phyloP scores from a whole-genome alignment of 352 stramenopile genomes.

The Peronospora tabacina region DNA sequence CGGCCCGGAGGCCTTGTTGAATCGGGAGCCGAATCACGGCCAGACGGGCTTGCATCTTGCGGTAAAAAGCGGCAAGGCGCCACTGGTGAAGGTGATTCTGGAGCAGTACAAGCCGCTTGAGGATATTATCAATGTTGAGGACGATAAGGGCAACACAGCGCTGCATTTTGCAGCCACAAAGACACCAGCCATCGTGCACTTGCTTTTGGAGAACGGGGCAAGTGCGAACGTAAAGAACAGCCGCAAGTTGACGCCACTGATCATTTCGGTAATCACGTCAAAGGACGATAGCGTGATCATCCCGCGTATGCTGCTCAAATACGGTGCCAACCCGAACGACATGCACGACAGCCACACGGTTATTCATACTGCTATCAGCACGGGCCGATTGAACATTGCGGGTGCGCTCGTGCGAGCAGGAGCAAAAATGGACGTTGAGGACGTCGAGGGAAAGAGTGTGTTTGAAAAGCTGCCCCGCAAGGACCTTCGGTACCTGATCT shows the following conservation, averaged over 20 bases:
- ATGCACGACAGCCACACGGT: conserved; percentile 85
- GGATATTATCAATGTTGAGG: conserved; percentile 76
- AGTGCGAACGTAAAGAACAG: conserved; percentile 85
- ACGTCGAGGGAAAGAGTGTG: conserved; percentile 74
- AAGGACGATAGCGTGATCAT: conserved; percentile 78
- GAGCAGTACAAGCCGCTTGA: conserved; percentile 75
- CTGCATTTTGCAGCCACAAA: conserved; percentile 85
- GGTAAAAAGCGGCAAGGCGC: conserved; percentile 77
- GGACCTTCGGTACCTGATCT: conserved; percentile 59
- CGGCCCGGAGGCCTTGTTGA: conserved; percentile 51
- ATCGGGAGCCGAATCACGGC: conserved; percentile 77
- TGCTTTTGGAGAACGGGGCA: conserved; percentile 66
- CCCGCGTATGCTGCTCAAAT: conserved; percentile 84
- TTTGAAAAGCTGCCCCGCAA: conserved; percentile 80
- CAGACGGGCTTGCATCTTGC: conserved; percentile 76
- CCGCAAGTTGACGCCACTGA: conserved; percentile 76
- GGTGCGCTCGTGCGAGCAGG: conserved; percentile 71
- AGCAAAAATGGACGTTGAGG: conserved; percentile 84
- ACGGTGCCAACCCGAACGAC: conserved; percentile 81
- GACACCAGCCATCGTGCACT: conserved; percentile 72
- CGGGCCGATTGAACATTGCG: conserved; percentile 57
- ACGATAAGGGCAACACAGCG: conserved; percentile 84
- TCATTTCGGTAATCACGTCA: conserved; percentile 85
- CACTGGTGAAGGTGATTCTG: conserved; percentile 74
- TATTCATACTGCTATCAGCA: conserved; percentile 77